These are phyloP conservation scores for Trichosporon sp. DNA, from an alignment of 1,284 basidiomycete genomes.

Conservation along the genomic window DNA sequence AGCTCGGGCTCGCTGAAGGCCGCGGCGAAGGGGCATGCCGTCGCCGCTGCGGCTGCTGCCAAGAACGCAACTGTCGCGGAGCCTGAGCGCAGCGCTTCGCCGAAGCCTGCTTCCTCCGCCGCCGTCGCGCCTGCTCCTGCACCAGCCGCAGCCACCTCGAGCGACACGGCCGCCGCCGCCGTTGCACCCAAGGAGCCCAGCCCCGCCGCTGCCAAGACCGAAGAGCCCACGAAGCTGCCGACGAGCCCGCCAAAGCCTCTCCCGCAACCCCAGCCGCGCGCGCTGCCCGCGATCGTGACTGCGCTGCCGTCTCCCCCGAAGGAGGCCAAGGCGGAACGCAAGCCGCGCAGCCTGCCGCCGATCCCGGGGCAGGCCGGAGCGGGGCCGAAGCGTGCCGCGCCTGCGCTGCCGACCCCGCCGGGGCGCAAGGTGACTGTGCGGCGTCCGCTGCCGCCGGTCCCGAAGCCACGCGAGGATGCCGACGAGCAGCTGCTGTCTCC, in stretches of 20 bases:
- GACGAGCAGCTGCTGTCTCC: not conserved
- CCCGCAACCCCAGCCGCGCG: not conserved
- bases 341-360: not conserved
- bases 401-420: not conserved
- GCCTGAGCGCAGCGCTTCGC: not conserved
- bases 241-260: not conserved
- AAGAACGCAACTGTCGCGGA: not conserved
- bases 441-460: not conserved
- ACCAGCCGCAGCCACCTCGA: too few relatives aligned
- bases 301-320: not conserved
- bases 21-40: not conserved
- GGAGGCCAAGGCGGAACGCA: not conserved
- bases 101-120: not conserved
- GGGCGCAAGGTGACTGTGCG: not conserved
- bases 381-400: not conserved
- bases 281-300: not conserved
- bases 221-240: not conserved
- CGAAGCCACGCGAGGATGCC: not conserved
- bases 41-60: not conserved
- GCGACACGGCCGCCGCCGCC: not conserved
- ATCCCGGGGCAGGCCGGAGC: not conserved
- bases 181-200: not conserved
- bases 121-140: not conserved
- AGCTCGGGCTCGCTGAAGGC: not conserved
- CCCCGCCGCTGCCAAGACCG: not conserved